These are phyloP conservation scores for Pugionium dolabratum DNA, from an alignment of 345 rosid species.

Conservation along the genomic window DNA sequence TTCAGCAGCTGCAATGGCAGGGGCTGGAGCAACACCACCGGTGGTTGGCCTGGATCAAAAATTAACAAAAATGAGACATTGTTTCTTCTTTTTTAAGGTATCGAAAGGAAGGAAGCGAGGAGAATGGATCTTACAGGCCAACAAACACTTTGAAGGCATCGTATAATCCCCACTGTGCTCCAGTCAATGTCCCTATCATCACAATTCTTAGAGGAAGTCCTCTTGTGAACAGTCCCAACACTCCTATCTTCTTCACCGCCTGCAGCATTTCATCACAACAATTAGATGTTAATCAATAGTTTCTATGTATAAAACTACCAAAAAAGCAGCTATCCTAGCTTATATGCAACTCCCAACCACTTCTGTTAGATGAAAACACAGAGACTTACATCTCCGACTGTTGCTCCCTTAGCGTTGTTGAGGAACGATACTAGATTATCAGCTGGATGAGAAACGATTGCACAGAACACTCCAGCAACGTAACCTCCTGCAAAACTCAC, in stretches of 20 bases:
- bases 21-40: slow-evolving; percentile 75
- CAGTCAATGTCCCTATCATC: slow-evolving; percentile 98
- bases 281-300: not conserved
- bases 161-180: slow-evolving; percentile 96
- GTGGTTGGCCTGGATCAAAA: slow-evolving; percentile 77
- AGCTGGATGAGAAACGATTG: slow-evolving; percentile 91
- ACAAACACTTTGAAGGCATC: slow-evolving; percentile 98
- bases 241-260: slow-evolving; percentile 96
- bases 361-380: not conserved
- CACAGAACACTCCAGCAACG: slow-evolving; percentile 87
- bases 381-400: slow-evolving; percentile 86
- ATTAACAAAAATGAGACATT: slow-evolving; percentile 4
- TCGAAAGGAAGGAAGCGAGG: not conserved
- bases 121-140: slow-evolving; percentile 78
- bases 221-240: slow-evolving; percentile 90
- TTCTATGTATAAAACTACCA: not conserved
- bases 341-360: not conserved
- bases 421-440: slow-evolving; percentile 97
- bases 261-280: slow-evolving; percentile 37
- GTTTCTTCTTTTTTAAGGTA: not conserved
- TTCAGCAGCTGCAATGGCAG: slow-evolving; percentile 44
- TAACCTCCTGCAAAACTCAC: slow-evolving; percentile 96
- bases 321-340: no score
- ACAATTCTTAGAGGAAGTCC: slow-evolving; percentile 97
- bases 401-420: slow-evolving; percentile 96